These are phyloP conservation scores for Lentinula edodes DNA, from an alignment of 768 basidiomycete species.

Conservation along the genomic window DNA sequence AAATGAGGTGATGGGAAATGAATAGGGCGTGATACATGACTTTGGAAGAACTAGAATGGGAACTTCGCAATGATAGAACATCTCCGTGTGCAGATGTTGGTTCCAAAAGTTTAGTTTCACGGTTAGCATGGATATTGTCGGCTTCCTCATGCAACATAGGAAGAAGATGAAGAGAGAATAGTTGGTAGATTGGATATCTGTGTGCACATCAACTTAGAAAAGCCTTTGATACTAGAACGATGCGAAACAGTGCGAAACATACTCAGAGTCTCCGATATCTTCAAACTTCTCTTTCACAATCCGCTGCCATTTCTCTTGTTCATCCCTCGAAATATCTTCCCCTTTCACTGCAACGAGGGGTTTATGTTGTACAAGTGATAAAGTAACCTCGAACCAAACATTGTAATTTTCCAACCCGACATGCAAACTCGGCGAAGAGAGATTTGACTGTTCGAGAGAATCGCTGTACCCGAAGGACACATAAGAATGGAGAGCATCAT, in stretches of 20 bases:
- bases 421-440: background rate
- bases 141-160: conserved; percentile 45
- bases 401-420: conserved; percentile 4
- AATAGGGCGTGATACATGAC: conserved; percentile 52
- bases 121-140: background rate
- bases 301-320: conserved; percentile 46
- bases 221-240: conserved; percentile 1
- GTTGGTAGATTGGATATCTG: conserved; percentile 59
- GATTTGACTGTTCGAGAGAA: conserved; percentile 8
- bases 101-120: background rate
- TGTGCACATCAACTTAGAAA: background rate
- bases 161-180: conserved; percentile 52
- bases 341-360: conserved; percentile 39
- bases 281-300: conserved; percentile 30
- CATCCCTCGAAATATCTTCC: conserved; percentile 34
- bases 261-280: conserved; percentile 30
- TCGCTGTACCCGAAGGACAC: background rate
- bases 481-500: conserved; percentile 12
- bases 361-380: conserved; percentile 13
- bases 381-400: conserved; percentile 24
- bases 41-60: background rate
- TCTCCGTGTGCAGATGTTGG: background rate
- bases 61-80: background rate
- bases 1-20: conserved; percentile 69
- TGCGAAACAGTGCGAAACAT: conserved; percentile 10